Base-by-base conservation (phyloP, 805 yeast species). In the Nakazawaea peltata region DNA sequence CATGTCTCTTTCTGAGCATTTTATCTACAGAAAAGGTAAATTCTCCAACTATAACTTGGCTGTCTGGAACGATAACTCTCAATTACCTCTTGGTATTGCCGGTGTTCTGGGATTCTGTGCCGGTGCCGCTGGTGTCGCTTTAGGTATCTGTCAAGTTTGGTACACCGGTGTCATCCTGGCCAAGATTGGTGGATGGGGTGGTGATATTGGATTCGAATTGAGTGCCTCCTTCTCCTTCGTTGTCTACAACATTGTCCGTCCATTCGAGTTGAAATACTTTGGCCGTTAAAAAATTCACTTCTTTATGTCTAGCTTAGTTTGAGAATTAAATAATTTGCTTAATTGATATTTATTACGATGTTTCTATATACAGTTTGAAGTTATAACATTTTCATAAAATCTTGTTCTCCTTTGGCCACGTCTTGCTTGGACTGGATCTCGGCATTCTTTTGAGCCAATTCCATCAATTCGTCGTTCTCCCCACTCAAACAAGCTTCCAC, bases 111-210 rank as follows among this genome's bases (percentile, higher is more conserved):
- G 83, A 3, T 77, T 87, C 65, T 70, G 83, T 56, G 74, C 80
- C 45, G 96, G 95, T 55, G 80, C 70, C 31, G 88, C 81, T 22
- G 96, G 95, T 57, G 84, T 78, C 26, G 94, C 77, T 9, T 39
- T 84, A 32, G 96, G 97, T 46, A 86, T 88, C 94, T 65, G 68
- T 52, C 95, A 86, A 63, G 71, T 71, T 4, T 88, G 94, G 85
- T 88, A 79, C 65, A 54, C 54, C 13, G 95, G 96, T 49, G 80
- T 72, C 30, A 49, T 84, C 47, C 87, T 76, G 27, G 53, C 50
- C 25, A 44, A 59, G 44, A 77, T 83, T 50, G 92, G 90, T 45
- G 56, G 46, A 8, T 53, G 45, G 28, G 94, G 94, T 48, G 96
- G 90, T 41, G 96, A 86, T 55, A 69, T 87, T 51, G 96, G 94